phyloP scores from a whole-genome alignment of 192 early-diverging fungal species.

The Backusella circina region DNA sequence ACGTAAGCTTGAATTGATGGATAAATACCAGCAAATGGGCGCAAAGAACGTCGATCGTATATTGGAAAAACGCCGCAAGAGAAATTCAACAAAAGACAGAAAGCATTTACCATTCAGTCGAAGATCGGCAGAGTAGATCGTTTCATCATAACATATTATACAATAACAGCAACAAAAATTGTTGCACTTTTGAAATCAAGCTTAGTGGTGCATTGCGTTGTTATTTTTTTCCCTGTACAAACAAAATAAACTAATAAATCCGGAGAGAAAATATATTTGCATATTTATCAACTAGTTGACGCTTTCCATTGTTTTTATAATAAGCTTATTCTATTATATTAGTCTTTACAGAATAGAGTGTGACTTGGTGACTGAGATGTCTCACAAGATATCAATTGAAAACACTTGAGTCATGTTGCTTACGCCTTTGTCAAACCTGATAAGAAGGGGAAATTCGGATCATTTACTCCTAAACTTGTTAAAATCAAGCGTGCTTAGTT shows the following conservation, averaged over 20 bases:
- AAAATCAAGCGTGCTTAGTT: not conserved
- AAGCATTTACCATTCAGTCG: slow-evolving; percentile 52
- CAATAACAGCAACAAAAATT: not conserved
- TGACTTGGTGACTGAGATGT: slow-evolving; percentile 11
- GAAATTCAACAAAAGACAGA: slow-evolving; percentile 87
- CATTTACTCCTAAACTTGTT: not conserved
- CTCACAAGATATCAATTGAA: slow-evolving; percentile 26
- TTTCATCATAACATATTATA: not conserved
- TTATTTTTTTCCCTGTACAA: not conserved
- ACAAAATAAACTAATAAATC: not conserved
- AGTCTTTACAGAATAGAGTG: not conserved
- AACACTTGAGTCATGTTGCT: slow-evolving; percentile 53
- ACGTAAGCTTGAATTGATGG: slow-evolving; percentile 82
- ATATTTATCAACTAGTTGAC: not conserved
- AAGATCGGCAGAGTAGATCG: slow-evolving; percentile 42
- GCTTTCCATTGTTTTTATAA: not conserved
- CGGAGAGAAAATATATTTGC: not conserved
- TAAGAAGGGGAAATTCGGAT: slow-evolving; percentile 10
- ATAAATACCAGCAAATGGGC: slow-evolving; percentile 78
- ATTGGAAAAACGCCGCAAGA: slow-evolving; percentile 92
- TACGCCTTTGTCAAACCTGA: slow-evolving; percentile 50
- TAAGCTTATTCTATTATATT: not conserved
- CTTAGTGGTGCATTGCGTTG: too few species aligned
- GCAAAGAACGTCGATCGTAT: slow-evolving; percentile 77
- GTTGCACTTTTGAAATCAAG: not conserved